A percentile compares a stretch with the other conserved stretches of the same genome.
These are phyloP conservation scores for Leccinum fuscescens DNA, from an alignment of 1,284 basidiomycete species.

Conservation along the genomic window DNA sequence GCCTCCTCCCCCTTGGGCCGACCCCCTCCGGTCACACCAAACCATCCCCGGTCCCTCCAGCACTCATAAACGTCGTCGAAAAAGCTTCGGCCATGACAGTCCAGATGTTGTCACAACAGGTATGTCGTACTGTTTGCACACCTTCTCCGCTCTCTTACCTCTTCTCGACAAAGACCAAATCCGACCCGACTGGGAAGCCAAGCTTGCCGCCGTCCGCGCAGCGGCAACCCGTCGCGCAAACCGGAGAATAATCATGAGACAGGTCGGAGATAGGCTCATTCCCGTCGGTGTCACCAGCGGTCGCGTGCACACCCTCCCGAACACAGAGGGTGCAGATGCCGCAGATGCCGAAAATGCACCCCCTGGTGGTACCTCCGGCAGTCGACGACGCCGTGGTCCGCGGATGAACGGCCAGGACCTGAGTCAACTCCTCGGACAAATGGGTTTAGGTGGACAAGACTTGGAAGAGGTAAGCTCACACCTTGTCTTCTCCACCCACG, in stretches of 20 bases:
- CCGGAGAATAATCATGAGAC: slow-evolving; percentile 95
- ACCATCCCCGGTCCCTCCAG: slow-evolving; percentile 33
- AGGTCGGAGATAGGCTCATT: slow-evolving; percentile 95
- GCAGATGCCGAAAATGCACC: slow-evolving; percentile 36
- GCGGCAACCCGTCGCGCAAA: slow-evolving; percentile 89
- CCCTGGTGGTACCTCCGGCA: slow-evolving; percentile 45
- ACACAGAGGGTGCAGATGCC: slow-evolving; percentile 49
- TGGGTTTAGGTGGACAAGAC: slow-evolving; percentile 77
- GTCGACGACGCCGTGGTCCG: slow-evolving; percentile 58
- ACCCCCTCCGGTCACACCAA: slow-evolving; percentile 48
- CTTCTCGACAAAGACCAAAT: slow-evolving; percentile 69
- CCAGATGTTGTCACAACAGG: slow-evolving; percentile 91
- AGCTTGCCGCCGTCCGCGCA: slow-evolving; percentile 85
- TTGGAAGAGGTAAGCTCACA: slow-evolving; percentile 72
- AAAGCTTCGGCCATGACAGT: slow-evolving; percentile 73
- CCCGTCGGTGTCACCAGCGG: slow-evolving; percentile 93
- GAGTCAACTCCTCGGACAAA: slow-evolving; percentile 57
- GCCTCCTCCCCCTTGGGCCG: slow-evolving; percentile 45
- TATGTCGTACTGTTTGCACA: slow-evolving; percentile 30
- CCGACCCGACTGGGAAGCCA: slow-evolving; percentile 92
- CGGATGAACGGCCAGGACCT: slow-evolving; percentile 55
- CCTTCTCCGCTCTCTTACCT: slow-evolving; percentile 11
- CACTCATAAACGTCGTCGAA: slow-evolving; percentile 71
- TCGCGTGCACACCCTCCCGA: slow-evolving; percentile 61
- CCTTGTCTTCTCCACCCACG: slow-evolving; percentile 1